Evolutionary conservation across 164 flowering plant genomes (phyloP), one percentile per base, ranked within the genome.

Genomic region (Chimonanthus salicifolius): DNA sequence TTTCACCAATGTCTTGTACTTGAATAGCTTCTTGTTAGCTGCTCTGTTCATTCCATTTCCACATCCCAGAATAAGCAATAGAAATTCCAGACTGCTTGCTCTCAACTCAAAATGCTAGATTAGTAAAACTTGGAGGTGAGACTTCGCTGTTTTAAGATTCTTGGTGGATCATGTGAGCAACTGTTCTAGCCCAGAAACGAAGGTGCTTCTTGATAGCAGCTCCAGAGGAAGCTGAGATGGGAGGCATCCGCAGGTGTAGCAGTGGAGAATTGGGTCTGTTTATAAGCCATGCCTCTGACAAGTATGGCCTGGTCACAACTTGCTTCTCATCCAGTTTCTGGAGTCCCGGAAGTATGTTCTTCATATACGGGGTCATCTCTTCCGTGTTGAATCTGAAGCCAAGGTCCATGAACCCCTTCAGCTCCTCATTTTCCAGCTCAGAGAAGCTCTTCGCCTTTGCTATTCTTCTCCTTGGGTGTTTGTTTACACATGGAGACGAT

Each of bases 211-310:
- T 89, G 89, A 88, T 87, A 44, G 85, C 86, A 63, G 79, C 74
- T 62, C 64, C 70, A 6, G 70, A 66, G 18, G 77, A 78, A 7
- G 77, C 72, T 16, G 78, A 74, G 0, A n/a, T 70, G 49, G 77
- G 82, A 6, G 87, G 88, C 5, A 86, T 11, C 68, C 75, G 80
- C 46, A 87, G 60, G 48, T 85, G 85, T 70, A 88, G 69, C 47
- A 85, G 65, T 5, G 91, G 91, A 1, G 91, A 87, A 73, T 84
- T 79, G 0, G 91, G 87, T 72, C 82, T 79, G 71, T 64, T 84
- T 58, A 87, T 82, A 1, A 86, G 72, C 95, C 95, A 90, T 13
- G 95, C 87, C 63, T 90, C 95, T 1, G 95, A 88, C 16, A 88
- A 72, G 75, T 90, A 90, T 3, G 95, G 95, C 78, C 88, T 83